A percentile compares a stretch with the other conserved stretches of the same genome.
phyloP scores from a whole-genome alignment of 1,284 basidiomycete species.

The Pisolithus thermaeus region DNA sequence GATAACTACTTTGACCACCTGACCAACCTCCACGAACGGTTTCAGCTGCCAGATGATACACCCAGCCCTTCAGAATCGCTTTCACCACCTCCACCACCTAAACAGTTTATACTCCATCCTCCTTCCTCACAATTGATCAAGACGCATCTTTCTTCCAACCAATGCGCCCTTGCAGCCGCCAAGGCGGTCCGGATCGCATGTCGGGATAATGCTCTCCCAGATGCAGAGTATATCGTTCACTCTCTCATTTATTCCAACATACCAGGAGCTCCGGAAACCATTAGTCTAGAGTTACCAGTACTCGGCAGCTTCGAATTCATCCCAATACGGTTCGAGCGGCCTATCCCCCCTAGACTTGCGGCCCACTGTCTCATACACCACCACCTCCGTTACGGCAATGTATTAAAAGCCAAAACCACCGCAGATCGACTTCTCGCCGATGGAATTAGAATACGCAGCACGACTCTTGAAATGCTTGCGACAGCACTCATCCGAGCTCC shows the following conservation, averaged over 20 bases:
- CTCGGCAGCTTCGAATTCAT: constrained; percentile 28
- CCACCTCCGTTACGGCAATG: constrained; percentile 46
- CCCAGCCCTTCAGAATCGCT: neutral
- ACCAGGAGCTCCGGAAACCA: constrained; percentile 10
- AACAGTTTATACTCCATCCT: neutral
- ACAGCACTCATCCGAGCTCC: constrained; percentile 26
- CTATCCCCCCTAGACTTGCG: constrained; percentile 51
- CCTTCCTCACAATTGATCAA: constrained; percentile 1
- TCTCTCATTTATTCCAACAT: constrained; percentile 44
- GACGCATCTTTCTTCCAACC: constrained; percentile 2
- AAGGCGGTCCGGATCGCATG: constrained; percentile 48
- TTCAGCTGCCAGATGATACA: neutral
- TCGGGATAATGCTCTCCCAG: constrained; percentile 36
- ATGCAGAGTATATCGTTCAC: constrained; percentile 54
- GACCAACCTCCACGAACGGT: neutral
- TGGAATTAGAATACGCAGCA: constrained; percentile 42
- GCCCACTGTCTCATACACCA: constrained; percentile 60
- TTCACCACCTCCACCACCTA: neutral
- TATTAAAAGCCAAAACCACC: constrained; percentile 43
- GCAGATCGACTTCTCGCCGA: constrained; percentile 47
- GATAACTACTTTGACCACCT: neutral
- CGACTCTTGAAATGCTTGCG: constrained; percentile 45
- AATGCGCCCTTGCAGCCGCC: constrained; percentile 40
- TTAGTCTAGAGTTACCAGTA: constrained; percentile 18
- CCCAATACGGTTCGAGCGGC: constrained; percentile 43